Conservation (phyloP, 768 basidiomycete genomes). For the Rhodocollybia butyracea region DNA sequence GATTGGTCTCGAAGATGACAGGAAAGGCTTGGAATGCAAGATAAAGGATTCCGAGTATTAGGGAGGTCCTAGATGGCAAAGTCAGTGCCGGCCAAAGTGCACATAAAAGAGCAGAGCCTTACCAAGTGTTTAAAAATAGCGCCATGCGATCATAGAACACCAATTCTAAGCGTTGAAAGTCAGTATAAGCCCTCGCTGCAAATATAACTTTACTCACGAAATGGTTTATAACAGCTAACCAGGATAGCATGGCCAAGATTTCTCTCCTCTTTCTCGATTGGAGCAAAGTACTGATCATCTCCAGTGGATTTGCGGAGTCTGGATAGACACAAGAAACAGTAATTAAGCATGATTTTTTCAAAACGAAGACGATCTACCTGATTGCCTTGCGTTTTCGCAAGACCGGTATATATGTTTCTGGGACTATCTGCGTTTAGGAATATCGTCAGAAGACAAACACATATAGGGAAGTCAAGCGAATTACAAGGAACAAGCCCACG, state of each 20-base stretch:
- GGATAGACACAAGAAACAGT: neutral
- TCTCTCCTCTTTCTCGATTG: constrained; percentile 49
- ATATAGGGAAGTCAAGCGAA: constrained; percentile 11
- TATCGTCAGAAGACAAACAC: neutral
- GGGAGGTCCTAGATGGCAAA: constrained; percentile 46
- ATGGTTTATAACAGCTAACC: constrained; percentile 66
- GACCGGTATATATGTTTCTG: constrained; percentile 69
- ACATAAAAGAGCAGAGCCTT: constrained; percentile 35
- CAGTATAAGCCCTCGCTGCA: neutral
- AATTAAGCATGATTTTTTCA: neutral
- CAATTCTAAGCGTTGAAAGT: constrained; percentile 42
- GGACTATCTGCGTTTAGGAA: constrained; percentile 50
- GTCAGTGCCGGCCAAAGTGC: constrained; percentile 46
- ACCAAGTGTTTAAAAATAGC: constrained; percentile 69
- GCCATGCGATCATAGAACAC: constrained; percentile 73
- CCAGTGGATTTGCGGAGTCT: constrained; percentile 57
- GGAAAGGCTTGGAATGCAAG: constrained; percentile 57
- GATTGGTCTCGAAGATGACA: constrained; percentile 50
- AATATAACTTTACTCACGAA: constrained; percentile 45
- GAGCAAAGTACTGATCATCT: constrained; percentile 52
- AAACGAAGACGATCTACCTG: constrained; percentile 29
- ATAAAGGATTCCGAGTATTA: constrained; percentile 61
- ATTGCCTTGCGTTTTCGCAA: constrained; percentile 59
- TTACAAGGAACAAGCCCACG: constrained; percentile 47
- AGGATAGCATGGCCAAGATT: constrained; percentile 45